Conservation (phyloP, 1,139 yeast species). For the Eremothecium sinecaudum region DNA sequence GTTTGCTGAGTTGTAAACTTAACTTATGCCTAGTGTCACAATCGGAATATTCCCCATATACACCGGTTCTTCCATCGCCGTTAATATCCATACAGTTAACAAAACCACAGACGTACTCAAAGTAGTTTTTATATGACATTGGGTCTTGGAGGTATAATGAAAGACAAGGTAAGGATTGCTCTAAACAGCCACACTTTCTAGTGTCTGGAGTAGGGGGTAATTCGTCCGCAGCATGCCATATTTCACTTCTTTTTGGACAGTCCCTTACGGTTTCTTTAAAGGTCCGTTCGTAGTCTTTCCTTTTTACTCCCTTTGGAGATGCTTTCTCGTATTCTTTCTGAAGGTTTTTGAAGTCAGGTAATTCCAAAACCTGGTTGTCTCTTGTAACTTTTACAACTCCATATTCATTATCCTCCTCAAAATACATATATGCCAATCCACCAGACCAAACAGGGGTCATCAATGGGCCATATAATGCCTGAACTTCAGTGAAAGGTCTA, state of each 20-base stretch:
- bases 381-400: conserved; percentile 57
- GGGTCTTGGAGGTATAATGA: conserved; percentile 33
- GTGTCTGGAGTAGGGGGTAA: conserved; percentile 50
- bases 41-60: conserved; percentile 50
- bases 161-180: conserved; percentile 42
- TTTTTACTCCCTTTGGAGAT: conserved; percentile 30
- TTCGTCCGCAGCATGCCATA: conserved; percentile 38
- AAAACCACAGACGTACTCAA: conserved; percentile 41
- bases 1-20: conserved; percentile 44
- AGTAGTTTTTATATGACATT: conserved; percentile 32
- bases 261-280: conserved; percentile 4
- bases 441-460: conserved; percentile 87
- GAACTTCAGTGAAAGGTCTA: conserved; percentile 61
- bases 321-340: conserved; percentile 31
- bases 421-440: conserved; percentile 84
- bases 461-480: conserved; percentile 46
- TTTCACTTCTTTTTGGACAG: conserved; percentile 28
- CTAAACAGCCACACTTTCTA: conserved; percentile 48
- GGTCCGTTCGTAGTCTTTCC: conserved; percentile 15
- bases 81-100: conserved; percentile 45
- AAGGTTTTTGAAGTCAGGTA: conserved; percentile 37
- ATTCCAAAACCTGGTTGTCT: conserved; percentile 38
- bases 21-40: conserved; percentile 45
- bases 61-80: conserved; percentile 42
- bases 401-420: conserved; percentile 69